Evolutionary conservation across 805 yeast species (phyloP).

Genomic region (Lipomyces yamadae): DNA sequence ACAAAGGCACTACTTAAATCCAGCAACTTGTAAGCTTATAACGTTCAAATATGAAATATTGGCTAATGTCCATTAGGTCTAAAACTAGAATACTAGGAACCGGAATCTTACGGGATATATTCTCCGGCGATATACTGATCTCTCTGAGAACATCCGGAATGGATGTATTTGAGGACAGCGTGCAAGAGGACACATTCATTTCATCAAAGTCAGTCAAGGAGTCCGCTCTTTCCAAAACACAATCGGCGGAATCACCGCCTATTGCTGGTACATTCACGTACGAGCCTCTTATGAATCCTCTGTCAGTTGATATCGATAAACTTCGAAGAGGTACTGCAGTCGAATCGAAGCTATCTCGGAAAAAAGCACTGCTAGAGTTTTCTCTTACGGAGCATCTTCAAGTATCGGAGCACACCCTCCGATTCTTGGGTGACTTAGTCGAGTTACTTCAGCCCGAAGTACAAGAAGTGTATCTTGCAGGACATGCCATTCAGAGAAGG

Average conservation of each 20-base stretch:
- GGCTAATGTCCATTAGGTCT: not conserved
- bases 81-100: constrained; percentile 15
- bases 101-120: constrained; percentile 14
- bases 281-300: constrained; percentile 28
- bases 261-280: not conserved
- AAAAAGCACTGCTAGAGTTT: constrained; percentile 21
- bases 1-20: constrained; percentile 6
- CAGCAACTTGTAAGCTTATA: not conserved
- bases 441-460: constrained; percentile 39
- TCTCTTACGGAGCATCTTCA: constrained; percentile 36
- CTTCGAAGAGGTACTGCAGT: constrained; percentile 10
- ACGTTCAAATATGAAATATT: not conserved
- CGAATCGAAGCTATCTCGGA: constrained; percentile 13
- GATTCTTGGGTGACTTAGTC: constrained; percentile 39
- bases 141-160: constrained; percentile 9
- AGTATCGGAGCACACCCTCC: constrained; percentile 40
- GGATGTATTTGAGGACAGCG: constrained; percentile 11
- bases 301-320: constrained; percentile 14
- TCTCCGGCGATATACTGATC: constrained; percentile 23
- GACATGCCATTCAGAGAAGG: constrained; percentile 46
- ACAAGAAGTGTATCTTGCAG: constrained; percentile 46
- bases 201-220: not conserved
- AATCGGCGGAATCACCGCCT: not conserved
- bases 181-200: not conserved
- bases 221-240: not conserved